Percentiles rank a stretch among this genome's conserved stretches.
These are phyloP conservation scores for Quercus berberidifolia DNA, from an alignment of 306 rosid genomes.

Conservation along the genomic window DNA sequence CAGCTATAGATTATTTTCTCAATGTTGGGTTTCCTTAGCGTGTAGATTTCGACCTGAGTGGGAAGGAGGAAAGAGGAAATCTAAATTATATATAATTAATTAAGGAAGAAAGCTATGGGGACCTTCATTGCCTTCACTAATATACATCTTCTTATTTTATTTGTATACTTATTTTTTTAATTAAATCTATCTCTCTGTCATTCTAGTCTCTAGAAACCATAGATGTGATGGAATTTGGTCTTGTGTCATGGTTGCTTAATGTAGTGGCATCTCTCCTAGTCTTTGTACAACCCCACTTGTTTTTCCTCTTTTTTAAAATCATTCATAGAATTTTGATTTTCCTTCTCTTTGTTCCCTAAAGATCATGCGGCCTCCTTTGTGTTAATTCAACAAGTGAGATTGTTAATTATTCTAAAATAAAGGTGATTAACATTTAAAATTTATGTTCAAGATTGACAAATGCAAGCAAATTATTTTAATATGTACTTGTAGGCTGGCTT, in stretches of 20 bases:
- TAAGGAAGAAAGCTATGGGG: not conserved
- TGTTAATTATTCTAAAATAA: not conserved
- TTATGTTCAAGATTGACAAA: no score
- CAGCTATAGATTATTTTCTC: constrained; percentile 27
- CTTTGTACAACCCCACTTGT: not conserved
- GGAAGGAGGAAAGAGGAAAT: not conserved
- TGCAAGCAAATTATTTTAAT: no score
- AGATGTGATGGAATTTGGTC: constrained; percentile 39
- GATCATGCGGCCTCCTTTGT: not conserved
- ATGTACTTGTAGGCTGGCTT: not conserved
- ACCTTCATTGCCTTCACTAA: not conserved
- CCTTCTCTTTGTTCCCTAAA: not conserved
- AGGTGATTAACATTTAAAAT: not conserved
- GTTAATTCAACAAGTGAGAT: not conserved
- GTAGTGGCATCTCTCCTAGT: constrained; percentile 20
- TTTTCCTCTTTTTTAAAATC: constrained; percentile 1
- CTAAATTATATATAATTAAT: not conserved
- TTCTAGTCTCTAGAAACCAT: constrained; percentile 5
- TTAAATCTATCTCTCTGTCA: not conserved
- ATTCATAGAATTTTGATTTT: not conserved
- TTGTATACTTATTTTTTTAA: not conserved
- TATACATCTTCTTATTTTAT: not conserved
- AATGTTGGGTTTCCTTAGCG: constrained; percentile 34
- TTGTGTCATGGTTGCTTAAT: constrained; percentile 42
- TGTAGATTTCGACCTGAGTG: constrained; percentile 30